phyloP scores from a whole-genome alignment of 768 basidiomycete genomes.

The Multifurca ochricompacta region DNA sequence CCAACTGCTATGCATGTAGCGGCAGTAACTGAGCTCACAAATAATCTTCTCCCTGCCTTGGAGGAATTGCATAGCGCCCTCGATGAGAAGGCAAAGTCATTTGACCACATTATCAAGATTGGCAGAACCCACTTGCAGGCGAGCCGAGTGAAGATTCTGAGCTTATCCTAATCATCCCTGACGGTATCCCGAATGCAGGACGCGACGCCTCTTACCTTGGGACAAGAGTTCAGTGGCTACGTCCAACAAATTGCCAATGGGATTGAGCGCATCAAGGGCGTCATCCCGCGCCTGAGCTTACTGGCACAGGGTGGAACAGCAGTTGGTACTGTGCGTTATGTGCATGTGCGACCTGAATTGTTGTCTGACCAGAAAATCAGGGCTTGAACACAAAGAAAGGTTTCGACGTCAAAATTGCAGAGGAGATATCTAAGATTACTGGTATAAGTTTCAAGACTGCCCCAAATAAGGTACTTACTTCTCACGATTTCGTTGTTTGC shows the following conservation, averaged over 20 bases:
- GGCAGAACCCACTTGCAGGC: constrained; percentile 94
- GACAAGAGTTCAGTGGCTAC: constrained; percentile 98
- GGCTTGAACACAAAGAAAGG: constrained; percentile 96
- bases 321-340: constrained; percentile 81
- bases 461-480: constrained; percentile 79
- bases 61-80: constrained; percentile 78
- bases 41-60: constrained; percentile 77
- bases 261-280: constrained; percentile 74
- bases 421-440: constrained; percentile 85
- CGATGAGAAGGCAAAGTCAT: constrained; percentile 71
- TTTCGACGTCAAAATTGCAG: constrained; percentile 91
- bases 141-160: neutral
- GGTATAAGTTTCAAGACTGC: constrained; percentile 91
- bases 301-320: constrained; percentile 98
- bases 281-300: constrained; percentile 76
- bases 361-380: constrained; percentile 34
- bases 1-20: constrained; percentile 99
- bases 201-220: constrained; percentile 93
- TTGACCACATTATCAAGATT: constrained; percentile 94
- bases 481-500: neutral
- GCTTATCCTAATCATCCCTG: neutral
- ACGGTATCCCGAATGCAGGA: constrained; percentile 46
- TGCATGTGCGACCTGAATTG: neutral
- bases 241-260: constrained; percentile 91
- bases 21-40: constrained; percentile 80